Base-by-base conservation (phyloP, 495 filamentous ascomycete species). In the Copromyces sp. region DNA sequence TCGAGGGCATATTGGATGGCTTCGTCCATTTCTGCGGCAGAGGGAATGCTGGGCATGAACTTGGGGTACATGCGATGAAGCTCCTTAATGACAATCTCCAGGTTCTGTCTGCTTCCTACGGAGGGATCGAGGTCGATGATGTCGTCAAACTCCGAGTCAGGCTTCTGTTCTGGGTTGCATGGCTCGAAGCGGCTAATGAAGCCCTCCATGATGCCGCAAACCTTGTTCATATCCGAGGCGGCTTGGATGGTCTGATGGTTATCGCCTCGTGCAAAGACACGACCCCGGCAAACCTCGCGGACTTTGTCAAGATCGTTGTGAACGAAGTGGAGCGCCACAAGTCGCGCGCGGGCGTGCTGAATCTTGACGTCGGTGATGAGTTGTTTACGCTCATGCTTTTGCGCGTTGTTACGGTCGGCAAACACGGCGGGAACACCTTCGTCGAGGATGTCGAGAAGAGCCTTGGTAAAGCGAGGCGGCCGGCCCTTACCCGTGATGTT, bases 181-280 rank as follows among this genome's bases (percentile, higher is more conserved):
- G 89, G 87, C 80, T 98, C 90, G 79, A 98, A 99, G 17, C 95
- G 90, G 0, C 82, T 73, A 61, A 99, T 84, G 83, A 99, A 99
- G 42, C 94, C 93, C 74, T 97, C 91, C 95, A 99, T 98, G 77
- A 99, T 98, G 9, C 89, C 88, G 32, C 93, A 84, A 41, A 95
- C 89, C 78, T 97, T 93, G 16, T 83, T 80, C 44, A 82, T 80
- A 68, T 88, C 83, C 40, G 86, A 88, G 14, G 89, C 90, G 5
- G 95, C 92, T 72, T 95, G 94, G 76, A 99, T 99, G 12, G 95
- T 98, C 80, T 99, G 95, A 77, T 99, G 95, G 78, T 98, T 98
- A 80, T 99, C 94, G 0, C 95, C 95, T 16, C 95, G 92, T 1
- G 87, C 83, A 32, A 98, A 83, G 0, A 99, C 93, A 14, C 95